Conservation (phyloP, 2,329 filamentous ascomycete genomes). For the Fusarium sp. region DNA sequence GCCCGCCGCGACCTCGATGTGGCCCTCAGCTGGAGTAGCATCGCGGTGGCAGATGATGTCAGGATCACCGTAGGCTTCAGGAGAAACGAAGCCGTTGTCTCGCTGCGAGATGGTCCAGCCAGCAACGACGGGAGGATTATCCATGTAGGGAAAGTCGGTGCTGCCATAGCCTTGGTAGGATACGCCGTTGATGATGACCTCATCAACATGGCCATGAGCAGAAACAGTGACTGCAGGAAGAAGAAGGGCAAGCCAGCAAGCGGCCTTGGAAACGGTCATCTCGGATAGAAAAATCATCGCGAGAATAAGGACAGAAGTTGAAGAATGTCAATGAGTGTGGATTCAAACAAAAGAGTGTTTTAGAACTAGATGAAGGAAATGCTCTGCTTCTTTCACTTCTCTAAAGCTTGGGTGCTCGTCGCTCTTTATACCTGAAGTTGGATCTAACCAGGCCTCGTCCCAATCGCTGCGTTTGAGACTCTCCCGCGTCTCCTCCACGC, state of each 20-base stretch:
- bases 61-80: constrained; percentile 54
- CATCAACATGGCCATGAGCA: constrained; percentile 58
- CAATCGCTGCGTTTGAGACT: background rate
- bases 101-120: constrained; percentile 59
- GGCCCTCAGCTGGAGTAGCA: constrained; percentile 55
- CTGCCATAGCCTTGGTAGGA: constrained; percentile 58
- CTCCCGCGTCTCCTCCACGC: background rate
- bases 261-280: constrained; percentile 16
- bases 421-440: constrained; percentile 26
- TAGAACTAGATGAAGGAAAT: background rate
- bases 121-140: constrained; percentile 52
- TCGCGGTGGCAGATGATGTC: constrained; percentile 65
- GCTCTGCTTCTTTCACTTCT: background rate
- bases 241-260: constrained; percentile 22
- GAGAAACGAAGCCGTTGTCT: constrained; percentile 62
- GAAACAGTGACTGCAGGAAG: constrained; percentile 27
- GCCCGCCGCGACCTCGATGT: constrained; percentile 59
- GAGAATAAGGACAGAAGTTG: constrained; percentile 7
- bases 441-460: background rate
- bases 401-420: background rate
- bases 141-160: constrained; percentile 51
- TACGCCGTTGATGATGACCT: constrained; percentile 59
- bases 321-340: constrained; percentile 21
- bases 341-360: constrained; percentile 15
- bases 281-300: constrained; percentile 14